Evolutionary conservation across 345 rosid genomes (phyloP).

Genomic region (Euphorbia tirucalli): DNA sequence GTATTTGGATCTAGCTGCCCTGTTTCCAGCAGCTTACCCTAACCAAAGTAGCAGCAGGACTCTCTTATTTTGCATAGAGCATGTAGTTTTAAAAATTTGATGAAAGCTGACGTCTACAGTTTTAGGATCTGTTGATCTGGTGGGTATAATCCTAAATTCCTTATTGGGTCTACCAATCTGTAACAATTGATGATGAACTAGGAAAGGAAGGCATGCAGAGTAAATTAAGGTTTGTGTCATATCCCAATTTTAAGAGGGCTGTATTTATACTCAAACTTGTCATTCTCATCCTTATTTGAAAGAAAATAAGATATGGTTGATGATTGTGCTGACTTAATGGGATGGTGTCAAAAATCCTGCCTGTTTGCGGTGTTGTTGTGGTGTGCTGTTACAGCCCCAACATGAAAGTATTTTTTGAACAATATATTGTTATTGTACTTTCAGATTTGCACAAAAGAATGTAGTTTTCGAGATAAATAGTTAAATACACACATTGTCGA

Average conservation of each 20-base stretch:
- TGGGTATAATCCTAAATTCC: constrained; percentile 9
- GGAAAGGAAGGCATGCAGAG: constrained; percentile 14
- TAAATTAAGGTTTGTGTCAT: constrained; percentile 16
- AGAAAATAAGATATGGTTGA: constrained; percentile 3
- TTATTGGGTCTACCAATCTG: neutral
- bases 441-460: too few species aligned
- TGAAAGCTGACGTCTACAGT: constrained; percentile 17
- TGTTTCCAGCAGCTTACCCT: constrained; percentile 16
- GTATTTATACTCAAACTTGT: constrained; percentile 11
- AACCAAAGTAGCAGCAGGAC: constrained; percentile 21
- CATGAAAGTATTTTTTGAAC: too few species aligned
- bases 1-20: constrained; percentile 9
- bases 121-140: constrained; percentile 15
- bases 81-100: constrained; percentile 19
- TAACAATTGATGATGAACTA: constrained; percentile 8
- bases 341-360: neutral
- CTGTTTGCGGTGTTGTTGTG: neutral
- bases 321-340: neutral
- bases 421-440: too few species aligned
- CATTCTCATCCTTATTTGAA: constrained; percentile 4
- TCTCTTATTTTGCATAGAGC: constrained; percentile 12
- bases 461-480: too few species aligned
- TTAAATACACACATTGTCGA: too few species aligned
- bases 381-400: too few species aligned
- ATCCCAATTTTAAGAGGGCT: constrained; percentile 22